Evolutionary conservation across 1,139 yeast genomes (phyloP).

Genomic region (Candida pseudoviswanathii): DNA sequence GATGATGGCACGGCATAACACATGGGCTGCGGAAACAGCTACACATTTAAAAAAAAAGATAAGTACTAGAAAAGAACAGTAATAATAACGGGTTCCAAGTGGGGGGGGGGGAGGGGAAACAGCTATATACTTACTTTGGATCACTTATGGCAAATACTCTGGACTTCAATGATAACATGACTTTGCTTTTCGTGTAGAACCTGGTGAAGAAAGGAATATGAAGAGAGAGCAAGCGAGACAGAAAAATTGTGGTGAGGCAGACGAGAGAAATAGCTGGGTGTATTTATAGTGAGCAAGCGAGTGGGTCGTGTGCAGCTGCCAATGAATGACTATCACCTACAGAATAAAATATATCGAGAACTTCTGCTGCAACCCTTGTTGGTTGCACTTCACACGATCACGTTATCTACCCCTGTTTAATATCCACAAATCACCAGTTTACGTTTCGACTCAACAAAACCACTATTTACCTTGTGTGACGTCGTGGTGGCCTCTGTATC

Average conservation of each 20-base stretch:
- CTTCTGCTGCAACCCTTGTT: no score
- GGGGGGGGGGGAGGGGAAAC: background rate
- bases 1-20: no score
- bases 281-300: background rate
- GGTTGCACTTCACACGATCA: no score
- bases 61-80: no score
- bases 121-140: constrained; percentile 4
- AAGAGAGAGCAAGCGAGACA: background rate
- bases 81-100: no score
- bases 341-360: background rate
- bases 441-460: no score
- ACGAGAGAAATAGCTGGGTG: background rate
- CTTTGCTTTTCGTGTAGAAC: background rate
- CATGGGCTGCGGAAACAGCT: background rate
- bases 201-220: no score
- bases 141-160: constrained; percentile 10
- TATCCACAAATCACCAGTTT: no score
- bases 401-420: no score
- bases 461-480: no score
- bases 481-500: no score
- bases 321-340: background rate
- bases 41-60: background rate
- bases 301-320: background rate
- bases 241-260: background rate
- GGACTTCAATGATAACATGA: constrained; percentile 13